phyloP scores from a whole-genome alignment of 805 yeast species.

The Kazachstania psychrophila region DNA sequence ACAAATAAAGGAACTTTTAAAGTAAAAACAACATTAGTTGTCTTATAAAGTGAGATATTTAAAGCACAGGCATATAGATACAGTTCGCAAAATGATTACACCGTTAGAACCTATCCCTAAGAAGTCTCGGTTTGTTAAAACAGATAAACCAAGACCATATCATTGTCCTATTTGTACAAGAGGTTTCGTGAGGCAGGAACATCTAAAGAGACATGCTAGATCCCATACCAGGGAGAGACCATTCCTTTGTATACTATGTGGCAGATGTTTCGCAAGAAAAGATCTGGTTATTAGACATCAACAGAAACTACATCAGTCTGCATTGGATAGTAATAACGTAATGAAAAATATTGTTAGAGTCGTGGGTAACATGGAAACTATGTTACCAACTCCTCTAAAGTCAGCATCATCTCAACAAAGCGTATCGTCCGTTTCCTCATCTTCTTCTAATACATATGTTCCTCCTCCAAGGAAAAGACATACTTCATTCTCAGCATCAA shows the following conservation, averaged over 20 bases:
- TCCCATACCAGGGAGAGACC: constrained; percentile 96
- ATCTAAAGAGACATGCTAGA: constrained; percentile 85
- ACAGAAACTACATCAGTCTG: constrained; percentile 71
- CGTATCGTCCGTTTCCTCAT: too few species aligned
- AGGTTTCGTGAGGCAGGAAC: constrained; percentile 92
- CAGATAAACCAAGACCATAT: constrained; percentile 92
- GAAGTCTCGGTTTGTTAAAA: constrained; percentile 72
- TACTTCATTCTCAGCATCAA: constrained; percentile 35
- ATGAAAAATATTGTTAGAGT: constrained; percentile 31
- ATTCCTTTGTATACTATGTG: constrained; percentile 92
- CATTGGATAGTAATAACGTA: constrained; percentile 27
- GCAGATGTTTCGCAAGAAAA: constrained; percentile 88
- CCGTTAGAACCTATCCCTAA: constrained; percentile 58
- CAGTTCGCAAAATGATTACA: too few species aligned
- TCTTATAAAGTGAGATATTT: too few species aligned
- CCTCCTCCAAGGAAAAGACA: constrained; percentile 24
- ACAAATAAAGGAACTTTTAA: too few species aligned
- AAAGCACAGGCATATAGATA: too few species aligned
- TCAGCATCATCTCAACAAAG: neutral
- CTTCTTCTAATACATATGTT: neutral
- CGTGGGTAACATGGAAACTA: constrained; percentile 33
- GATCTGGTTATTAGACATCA: constrained; percentile 86
- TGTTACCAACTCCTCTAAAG: constrained; percentile 27
- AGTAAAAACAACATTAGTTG: too few species aligned
- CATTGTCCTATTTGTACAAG: constrained; percentile 84